phyloP scores from a whole-genome alignment of 2,329 filamentous ascomycete genomes.

The Chaetomium olivaceum region DNA sequence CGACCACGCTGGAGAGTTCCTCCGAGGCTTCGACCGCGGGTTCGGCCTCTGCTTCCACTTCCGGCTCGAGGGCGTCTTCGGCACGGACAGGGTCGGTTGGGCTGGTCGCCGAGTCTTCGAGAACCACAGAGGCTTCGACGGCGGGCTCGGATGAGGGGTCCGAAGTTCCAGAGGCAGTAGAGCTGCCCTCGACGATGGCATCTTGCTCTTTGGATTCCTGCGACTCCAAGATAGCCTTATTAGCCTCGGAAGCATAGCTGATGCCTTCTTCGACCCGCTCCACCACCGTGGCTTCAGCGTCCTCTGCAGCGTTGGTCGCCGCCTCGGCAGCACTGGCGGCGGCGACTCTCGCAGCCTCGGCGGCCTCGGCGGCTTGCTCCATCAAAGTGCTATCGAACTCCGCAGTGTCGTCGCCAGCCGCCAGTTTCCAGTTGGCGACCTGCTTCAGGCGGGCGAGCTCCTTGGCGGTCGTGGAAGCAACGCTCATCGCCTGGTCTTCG shows the following conservation, averaged over 20 bases:
- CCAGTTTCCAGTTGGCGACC: constrained; percentile 81
- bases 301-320: constrained; percentile 37
- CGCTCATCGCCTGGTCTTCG: constrained; percentile 76
- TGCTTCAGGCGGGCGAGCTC: constrained; percentile 81
- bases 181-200: not conserved
- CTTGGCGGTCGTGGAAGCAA: constrained; percentile 75
- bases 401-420: constrained; percentile 69
- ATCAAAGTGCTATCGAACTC: constrained; percentile 73
- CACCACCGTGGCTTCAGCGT: constrained; percentile 29
- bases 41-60: not conserved
- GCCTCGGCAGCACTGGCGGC: constrained; percentile 39
- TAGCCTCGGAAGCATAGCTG: constrained; percentile 30
- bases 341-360: constrained; percentile 29
- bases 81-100: not conserved
- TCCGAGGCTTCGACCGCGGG: constrained; percentile 24
- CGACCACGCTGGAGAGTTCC: constrained; percentile 24
- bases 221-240: constrained; percentile 3
- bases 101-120: constrained; percentile 12
- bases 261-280: constrained; percentile 41
- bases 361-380: constrained; percentile 47
- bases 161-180: constrained; percentile 8
- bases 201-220: constrained; percentile 12
- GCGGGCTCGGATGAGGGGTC: constrained; percentile 25
- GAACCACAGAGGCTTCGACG: constrained; percentile 8
- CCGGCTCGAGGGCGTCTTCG: not conserved